Percentiles rank a stretch among this genome's conserved stretches.
Evolutionary conservation across 148 eudicot species (phyloP).

Genomic region (Suaeda aralocaspica): DNA sequence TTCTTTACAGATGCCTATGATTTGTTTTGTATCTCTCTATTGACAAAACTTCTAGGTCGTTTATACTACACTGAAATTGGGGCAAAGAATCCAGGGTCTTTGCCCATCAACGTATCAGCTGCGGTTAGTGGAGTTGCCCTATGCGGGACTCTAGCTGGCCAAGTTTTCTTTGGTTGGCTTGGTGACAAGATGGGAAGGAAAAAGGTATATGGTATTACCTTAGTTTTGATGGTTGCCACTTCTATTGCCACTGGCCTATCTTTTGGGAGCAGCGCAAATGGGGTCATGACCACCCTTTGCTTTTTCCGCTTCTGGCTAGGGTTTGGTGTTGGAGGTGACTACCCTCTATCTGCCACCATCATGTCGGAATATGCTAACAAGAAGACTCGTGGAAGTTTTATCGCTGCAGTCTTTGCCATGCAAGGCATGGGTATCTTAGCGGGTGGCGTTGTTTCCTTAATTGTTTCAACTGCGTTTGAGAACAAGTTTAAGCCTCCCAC

Average conservation of each 20-base stretch:
- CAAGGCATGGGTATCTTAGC: background rate
- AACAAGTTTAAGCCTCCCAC: no score
- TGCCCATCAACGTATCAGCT: slow-evolving; percentile 45
- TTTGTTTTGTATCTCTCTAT: background rate
- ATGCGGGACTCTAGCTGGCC: slow-evolving; percentile 54
- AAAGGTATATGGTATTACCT: slow-evolving; percentile 53
- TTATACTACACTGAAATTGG: slow-evolving; percentile 23
- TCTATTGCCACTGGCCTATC: background rate
- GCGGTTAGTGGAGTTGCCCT: slow-evolving; percentile 58
- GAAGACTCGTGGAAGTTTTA: background rate
- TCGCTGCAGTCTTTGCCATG: slow-evolving; percentile 1
- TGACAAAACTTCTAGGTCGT: background rate
- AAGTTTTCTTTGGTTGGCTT: slow-evolving; percentile 61
- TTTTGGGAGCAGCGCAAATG: background rate
- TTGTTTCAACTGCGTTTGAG: no score
- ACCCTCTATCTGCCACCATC: background rate
- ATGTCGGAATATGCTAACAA: background rate
- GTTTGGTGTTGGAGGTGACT: background rate
- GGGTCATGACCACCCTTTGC: slow-evolving; percentile 5
- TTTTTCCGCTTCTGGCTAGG: background rate
- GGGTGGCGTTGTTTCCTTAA: background rate
- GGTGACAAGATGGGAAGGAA: slow-evolving; percentile 71
- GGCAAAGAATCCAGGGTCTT: slow-evolving; percentile 31
- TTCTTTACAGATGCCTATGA: background rate
- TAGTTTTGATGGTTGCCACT: background rate